Evolutionary conservation across 371 early-diverging fungal species (phyloP).

Genomic region (Saksenaea oblongispora): DNA sequence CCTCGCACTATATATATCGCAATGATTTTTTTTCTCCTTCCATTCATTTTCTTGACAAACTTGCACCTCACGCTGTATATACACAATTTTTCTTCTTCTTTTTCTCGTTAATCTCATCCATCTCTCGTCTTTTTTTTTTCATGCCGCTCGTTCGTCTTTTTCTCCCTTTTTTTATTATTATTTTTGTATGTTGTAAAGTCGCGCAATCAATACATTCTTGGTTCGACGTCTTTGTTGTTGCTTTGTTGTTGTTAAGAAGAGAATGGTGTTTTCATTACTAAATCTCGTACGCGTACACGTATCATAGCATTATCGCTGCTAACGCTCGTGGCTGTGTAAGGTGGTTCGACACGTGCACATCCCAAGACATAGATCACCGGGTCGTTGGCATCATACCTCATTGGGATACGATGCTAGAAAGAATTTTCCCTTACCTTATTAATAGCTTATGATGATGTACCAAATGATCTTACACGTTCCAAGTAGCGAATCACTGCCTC

Average conservation of each 20-base stretch:
- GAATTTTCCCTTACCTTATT: conserved; percentile 10
- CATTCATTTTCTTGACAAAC: conserved; percentile 1
- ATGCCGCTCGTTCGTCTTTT: conserved; percentile 9
- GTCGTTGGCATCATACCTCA: conserved; percentile 36
- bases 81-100: neutral
- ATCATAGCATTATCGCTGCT: conserved; percentile 51
- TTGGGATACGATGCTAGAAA: conserved; percentile 51
- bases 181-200: conserved; percentile 9
- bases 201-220: conserved; percentile 1
- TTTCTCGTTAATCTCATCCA: conserved; percentile 5
- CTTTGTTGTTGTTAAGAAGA: conserved; percentile 3
- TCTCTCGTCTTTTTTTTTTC: no score
- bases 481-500: conserved; percentile 15
- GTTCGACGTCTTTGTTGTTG: conserved; percentile 8
- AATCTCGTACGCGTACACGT: conserved; percentile 55
- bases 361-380: conserved; percentile 55
- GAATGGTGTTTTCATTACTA: conserved; percentile 37
- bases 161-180: neutral
- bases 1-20: conserved; percentile 5
- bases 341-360: conserved; percentile 57
- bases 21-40: neutral
- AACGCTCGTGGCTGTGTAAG: conserved; percentile 54
- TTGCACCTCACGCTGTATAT: conserved; percentile 63
- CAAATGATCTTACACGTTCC: conserved; percentile 18
- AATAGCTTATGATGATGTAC: neutral